Percentiles rank a stretch among this genome's conserved stretches.
Evolutionary conservation across 2,329 filamentous ascomycete genomes (phyloP).

Genomic region (Harringtonia lauricola): DNA sequence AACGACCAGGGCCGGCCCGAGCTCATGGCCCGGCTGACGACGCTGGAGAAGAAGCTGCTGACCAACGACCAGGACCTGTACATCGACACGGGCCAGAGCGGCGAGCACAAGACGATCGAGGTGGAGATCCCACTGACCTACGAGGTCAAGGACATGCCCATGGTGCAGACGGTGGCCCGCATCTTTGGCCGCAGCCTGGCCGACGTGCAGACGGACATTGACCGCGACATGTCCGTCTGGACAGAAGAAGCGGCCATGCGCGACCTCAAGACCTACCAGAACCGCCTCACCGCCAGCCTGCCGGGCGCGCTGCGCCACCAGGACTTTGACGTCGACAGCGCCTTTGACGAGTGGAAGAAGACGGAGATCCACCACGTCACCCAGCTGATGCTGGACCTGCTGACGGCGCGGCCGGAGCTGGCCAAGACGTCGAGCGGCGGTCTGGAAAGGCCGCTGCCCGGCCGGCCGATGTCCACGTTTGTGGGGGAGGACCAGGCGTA

Average conservation of each 20-base stretch:
- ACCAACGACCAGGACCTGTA: conserved; percentile 87
- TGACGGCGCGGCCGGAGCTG: conserved; percentile 76
- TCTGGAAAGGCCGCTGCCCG: conserved; percentile 46
- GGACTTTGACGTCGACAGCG: conserved; percentile 85
- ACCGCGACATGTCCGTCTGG: conserved; percentile 70
- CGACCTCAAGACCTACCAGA: conserved; percentile 89
- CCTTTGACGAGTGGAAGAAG: conserved; percentile 84
- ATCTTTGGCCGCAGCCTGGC: conserved; percentile 74
- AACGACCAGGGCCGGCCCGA: conserved; percentile 80
- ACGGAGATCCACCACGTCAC: conserved; percentile 79
- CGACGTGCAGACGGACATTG: conserved; percentile 79
- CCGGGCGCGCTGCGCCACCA: conserved; percentile 65
- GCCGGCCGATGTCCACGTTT: conserved; percentile 32
- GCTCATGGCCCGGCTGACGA: conserved; percentile 64
- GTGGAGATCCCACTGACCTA: conserved; percentile 75
- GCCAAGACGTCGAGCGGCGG: conserved; percentile 57
- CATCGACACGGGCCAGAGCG: conserved; percentile 46
- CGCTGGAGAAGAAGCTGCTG: conserved; percentile 85
- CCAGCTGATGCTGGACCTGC: conserved; percentile 84
- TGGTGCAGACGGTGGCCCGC: conserved; percentile 76
- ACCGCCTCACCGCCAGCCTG: conserved; percentile 71
- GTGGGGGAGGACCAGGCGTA: conserved; percentile 36
- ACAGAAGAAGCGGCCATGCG: conserved; percentile 83
- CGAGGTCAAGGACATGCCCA: conserved; percentile 92
- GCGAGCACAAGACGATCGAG: conserved; percentile 60